A percentile compares a stretch with the other conserved stretches of the same genome.
These are phyloP conservation scores for Micromonas commoda DNA, from an alignment of 139 green algal genomes.

Conservation along the genomic window DNA sequence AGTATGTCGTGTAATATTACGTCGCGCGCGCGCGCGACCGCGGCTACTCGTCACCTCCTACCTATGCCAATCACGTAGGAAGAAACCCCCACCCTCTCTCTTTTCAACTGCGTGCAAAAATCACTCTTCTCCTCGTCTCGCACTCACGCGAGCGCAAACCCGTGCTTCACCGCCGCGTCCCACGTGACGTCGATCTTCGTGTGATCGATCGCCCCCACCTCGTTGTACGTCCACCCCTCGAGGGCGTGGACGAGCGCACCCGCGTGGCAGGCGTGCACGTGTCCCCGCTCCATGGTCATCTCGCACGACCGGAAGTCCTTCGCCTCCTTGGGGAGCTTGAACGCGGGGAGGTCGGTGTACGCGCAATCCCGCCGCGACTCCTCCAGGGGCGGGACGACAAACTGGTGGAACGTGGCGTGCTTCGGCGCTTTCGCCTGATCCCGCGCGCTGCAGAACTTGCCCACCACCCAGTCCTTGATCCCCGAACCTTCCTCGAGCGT, in stretches of 20 bases:
- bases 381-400: slow-evolving; percentile 43
- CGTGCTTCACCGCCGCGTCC: slow-evolving; percentile 43
- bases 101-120: too few species aligned
- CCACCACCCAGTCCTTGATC: slow-evolving; percentile 43
- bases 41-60: too few species aligned
- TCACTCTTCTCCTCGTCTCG: too few species aligned
- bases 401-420: slow-evolving; percentile 45
- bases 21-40: too few species aligned
- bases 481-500: slow-evolving; percentile 7
- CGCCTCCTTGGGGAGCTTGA: slow-evolving; percentile 38
- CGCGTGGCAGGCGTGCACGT: slow-evolving; percentile 46
- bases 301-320: slow-evolving; percentile 36
- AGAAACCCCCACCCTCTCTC: too few species aligned
- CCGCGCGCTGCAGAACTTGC: slow-evolving; percentile 33
- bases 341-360: slow-evolving; percentile 41
- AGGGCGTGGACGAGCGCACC: slow-evolving; percentile 43
- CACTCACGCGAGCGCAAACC: slow-evolving; percentile 30
- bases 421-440: slow-evolving; percentile 39
- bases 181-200: slow-evolving; percentile 42
- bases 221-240: slow-evolving; percentile 45
- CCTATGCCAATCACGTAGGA: too few species aligned
- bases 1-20: too few species aligned
- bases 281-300: slow-evolving; percentile 43
- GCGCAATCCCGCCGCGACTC: slow-evolving; percentile 36
- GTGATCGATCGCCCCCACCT: slow-evolving; percentile 46